Evolutionary conservation across 2,329 filamentous ascomycete species (phyloP).

Genomic region (Sporothrix pallida): DNA sequence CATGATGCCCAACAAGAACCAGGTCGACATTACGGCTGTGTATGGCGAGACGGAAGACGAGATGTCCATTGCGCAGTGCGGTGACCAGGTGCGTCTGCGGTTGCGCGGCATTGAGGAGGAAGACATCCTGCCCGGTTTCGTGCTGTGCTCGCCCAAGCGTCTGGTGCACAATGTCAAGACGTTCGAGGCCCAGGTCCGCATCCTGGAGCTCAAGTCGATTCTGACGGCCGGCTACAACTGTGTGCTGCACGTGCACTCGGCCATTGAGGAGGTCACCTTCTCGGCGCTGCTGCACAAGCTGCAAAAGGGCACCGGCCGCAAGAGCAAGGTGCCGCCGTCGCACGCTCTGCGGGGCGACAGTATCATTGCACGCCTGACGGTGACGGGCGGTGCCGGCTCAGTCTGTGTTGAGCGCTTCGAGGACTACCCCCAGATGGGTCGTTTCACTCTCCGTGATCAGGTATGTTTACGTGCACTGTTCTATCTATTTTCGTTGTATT

Average conservation of each 20-base stretch:
- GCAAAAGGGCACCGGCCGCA: constrained; percentile 90
- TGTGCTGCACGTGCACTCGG: constrained; percentile 94
- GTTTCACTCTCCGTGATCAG: constrained; percentile 88
- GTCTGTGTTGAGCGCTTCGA: constrained; percentile 96
- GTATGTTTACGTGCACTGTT: constrained; percentile 52
- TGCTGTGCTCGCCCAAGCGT: constrained; percentile 92
- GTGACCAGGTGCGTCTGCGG: constrained; percentile 91
- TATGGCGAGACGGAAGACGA: constrained; percentile 98
- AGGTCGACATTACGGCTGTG: constrained; percentile 78
- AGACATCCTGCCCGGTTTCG: constrained; percentile 93
- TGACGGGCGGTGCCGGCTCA: constrained; percentile 81
- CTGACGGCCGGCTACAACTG: constrained; percentile 96
- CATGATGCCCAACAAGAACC: constrained; percentile 95
- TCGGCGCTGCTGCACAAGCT: constrained; percentile 86
- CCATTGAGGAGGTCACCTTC: constrained; percentile 97
- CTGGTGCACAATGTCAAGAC: constrained; percentile 86
- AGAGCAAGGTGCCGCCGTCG: constrained; percentile 90
- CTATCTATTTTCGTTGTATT: constrained; percentile 21
- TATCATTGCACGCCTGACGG: constrained; percentile 90
- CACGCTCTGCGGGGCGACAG: constrained; percentile 82
- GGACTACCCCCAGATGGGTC: constrained; percentile 91
- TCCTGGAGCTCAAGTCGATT: constrained; percentile 93
- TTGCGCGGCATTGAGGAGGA: constrained; percentile 97
- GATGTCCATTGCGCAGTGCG: constrained; percentile 78
- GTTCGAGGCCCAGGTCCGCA: constrained; percentile 96